Percentiles rank a stretch among this genome's conserved stretches.
phyloP scores from a whole-genome alignment of 2,329 filamentous ascomycete genomes.

The Hirsutella rhossiliensis region DNA sequence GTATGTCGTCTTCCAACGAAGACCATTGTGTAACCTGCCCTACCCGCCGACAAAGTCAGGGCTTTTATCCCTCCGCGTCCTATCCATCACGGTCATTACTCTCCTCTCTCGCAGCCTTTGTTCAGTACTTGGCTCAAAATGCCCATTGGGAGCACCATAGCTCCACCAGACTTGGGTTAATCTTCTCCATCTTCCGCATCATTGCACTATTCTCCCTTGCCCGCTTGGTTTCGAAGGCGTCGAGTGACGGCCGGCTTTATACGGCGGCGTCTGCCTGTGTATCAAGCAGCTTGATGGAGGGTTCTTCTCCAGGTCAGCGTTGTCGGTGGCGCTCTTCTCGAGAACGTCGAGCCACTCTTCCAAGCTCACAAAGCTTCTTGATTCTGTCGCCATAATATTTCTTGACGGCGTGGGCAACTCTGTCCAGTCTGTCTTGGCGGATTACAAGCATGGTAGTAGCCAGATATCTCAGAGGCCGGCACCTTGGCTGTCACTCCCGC shows the following conservation, averaged over 20 bases:
- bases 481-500: conserved; percentile 17
- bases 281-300: conserved; percentile 39
- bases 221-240: background rate
- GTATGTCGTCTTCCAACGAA: too few species aligned
- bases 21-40: too few species aligned
- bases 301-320: conserved; percentile 27
- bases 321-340: conserved; percentile 24
- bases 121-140: background rate
- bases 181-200: background rate
- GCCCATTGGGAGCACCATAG: conserved; percentile 2
- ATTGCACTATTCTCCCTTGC: background rate
- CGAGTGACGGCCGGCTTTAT: background rate
- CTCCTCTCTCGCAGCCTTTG: too few species aligned
- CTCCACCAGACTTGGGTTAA: background rate
- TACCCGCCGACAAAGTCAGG: too few species aligned
- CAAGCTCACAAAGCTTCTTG: conserved; percentile 25
- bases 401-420: conserved; percentile 27
- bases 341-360: conserved; percentile 32
- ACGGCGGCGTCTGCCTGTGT: conserved; percentile 24
- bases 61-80: too few species aligned
- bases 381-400: conserved; percentile 27
- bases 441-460: conserved; percentile 39
- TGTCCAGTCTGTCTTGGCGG: conserved; percentile 27
- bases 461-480: conserved; percentile 12
- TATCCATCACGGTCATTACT: too few species aligned